Percentiles rank a stretch among this genome's conserved stretches.
Conservation (phyloP, 208 protist genomes). For the Phytomonas sp. region DNA sequence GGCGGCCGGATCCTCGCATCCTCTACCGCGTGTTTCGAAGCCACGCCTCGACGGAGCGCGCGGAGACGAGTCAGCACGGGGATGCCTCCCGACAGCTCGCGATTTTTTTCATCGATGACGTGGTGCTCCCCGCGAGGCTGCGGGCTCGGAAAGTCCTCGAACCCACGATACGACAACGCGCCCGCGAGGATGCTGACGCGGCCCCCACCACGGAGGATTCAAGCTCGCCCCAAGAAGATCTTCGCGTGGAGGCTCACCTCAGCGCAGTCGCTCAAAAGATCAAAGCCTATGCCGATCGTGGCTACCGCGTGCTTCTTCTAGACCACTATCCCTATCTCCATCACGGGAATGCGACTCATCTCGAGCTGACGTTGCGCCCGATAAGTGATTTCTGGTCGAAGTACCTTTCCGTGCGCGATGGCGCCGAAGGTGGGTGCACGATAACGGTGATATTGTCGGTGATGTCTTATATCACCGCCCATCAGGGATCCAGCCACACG, state of each 20-base stretch:
- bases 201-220: neutral
- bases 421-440: slow-evolving; percentile 11
- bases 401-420: slow-evolving; percentile 15
- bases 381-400: slow-evolving; percentile 30
- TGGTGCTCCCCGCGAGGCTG: slow-evolving; percentile 18
- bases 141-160: neutral
- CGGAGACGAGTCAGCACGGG: slow-evolving; percentile 24
- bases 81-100: slow-evolving; percentile 50
- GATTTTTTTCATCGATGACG: slow-evolving; percentile 68
- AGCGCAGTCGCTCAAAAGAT: neutral
- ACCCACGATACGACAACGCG: neutral
- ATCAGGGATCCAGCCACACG: slow-evolving; percentile 3
- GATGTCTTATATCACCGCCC: slow-evolving; percentile 60
- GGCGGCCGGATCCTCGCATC: slow-evolving; percentile 48
- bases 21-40: slow-evolving; percentile 62
- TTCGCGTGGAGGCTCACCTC: neutral
- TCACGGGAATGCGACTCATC: slow-evolving; percentile 38
- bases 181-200: neutral
- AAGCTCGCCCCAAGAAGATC: neutral
- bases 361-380: slow-evolving; percentile 33
- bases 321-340: slow-evolving; percentile 79
- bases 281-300: slow-evolving; percentile 29
- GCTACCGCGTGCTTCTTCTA: slow-evolving; percentile 63
- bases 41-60: slow-evolving; percentile 11
- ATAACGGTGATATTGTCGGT: slow-evolving; percentile 68